These are phyloP conservation scores for Dryas drummondii DNA, from an alignment of 306 rosid species.

Conservation along the genomic window DNA sequence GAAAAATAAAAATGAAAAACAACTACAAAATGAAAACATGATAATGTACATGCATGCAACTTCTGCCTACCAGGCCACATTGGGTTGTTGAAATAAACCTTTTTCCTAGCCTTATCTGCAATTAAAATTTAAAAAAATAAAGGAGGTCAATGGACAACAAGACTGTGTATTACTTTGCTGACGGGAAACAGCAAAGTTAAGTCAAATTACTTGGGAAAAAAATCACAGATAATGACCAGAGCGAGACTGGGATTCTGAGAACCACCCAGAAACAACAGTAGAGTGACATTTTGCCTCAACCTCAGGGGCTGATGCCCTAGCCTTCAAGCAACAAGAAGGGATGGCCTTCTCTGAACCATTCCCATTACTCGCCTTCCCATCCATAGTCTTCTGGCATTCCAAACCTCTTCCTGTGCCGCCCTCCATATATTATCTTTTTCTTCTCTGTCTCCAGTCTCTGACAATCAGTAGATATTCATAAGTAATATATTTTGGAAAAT, in stretches of 20 bases:
- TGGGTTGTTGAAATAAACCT: conserved; percentile 84
- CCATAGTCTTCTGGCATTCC: conserved; percentile 98
- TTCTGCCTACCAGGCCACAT: conserved; percentile 90
- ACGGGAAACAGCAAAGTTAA: not conserved
- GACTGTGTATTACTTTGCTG: not conserved
- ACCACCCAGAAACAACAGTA: conserved; percentile 99
- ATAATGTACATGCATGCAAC: not conserved
- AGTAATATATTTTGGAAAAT: conserved; percentile 16
- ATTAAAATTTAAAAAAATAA: conserved; percentile 2
- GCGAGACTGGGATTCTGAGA: conserved; percentile 75
- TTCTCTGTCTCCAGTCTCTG: conserved; percentile 89
- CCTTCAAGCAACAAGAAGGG: conserved; percentile 96
- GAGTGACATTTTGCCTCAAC: conserved; percentile 78
- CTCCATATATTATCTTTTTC: conserved; percentile 80
- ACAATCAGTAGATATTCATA: conserved; percentile 14
- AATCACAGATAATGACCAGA: conserved; percentile 63
- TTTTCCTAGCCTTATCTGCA: conserved; percentile 53
- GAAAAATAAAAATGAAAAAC: conserved; percentile 3
- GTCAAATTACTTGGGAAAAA: conserved; percentile 7
- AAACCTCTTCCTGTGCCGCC: conserved; percentile 90
- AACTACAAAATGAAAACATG: conserved; percentile 1
- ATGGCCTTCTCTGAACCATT: conserved; percentile 53
- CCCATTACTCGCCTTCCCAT: conserved; percentile 89
- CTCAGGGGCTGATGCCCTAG: conserved; percentile 71
- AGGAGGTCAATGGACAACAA: conserved; percentile 9